These are phyloP conservation scores for Thymus quinquecostatus DNA, from an alignment of 257 asterid species.

Conservation along the genomic window DNA sequence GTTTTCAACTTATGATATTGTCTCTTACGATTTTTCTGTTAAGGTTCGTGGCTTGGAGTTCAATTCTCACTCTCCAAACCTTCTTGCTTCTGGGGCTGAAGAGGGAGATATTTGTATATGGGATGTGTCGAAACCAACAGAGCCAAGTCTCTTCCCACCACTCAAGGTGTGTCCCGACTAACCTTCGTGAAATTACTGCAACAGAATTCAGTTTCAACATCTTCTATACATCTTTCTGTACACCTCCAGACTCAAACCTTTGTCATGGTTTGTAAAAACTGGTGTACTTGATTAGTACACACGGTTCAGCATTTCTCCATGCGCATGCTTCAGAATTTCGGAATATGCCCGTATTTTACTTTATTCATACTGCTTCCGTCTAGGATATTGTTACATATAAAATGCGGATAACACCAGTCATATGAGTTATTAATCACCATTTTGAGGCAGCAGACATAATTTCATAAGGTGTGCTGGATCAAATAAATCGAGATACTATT, in stretches of 20 bases:
- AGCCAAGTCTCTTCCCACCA: conserved; percentile 83
- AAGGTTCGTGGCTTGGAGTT: conserved; percentile 96
- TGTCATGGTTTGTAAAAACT: conserved; percentile 1
- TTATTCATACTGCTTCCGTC: conserved; percentile 1
- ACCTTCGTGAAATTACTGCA: conserved; percentile 12
- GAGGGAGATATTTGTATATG: conserved; percentile 96
- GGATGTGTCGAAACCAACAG: conserved; percentile 84
- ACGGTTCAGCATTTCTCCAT: not conserved
- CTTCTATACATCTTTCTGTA: not conserved
- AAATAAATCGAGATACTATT: not conserved
- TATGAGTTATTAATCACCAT: not conserved
- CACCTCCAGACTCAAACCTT: not conserved
- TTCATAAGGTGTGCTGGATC: not conserved
- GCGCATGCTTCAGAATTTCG: not conserved
- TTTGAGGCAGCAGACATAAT: not conserved
- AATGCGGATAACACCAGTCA: not conserved
- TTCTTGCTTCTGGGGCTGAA: conserved; percentile 97
- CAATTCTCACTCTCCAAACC: conserved; percentile 67
- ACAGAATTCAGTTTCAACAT: not conserved
- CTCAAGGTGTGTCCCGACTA: conserved; percentile 61
- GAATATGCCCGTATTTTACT: no score
- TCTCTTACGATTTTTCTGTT: conserved; percentile 18
- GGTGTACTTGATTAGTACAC: conserved; percentile 7
- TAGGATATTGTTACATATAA: not conserved
- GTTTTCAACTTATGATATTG: not conserved